Base-by-base conservation (phyloP, 768 basidiomycete genomes). In the Tylopilus subfusipes region DNA sequence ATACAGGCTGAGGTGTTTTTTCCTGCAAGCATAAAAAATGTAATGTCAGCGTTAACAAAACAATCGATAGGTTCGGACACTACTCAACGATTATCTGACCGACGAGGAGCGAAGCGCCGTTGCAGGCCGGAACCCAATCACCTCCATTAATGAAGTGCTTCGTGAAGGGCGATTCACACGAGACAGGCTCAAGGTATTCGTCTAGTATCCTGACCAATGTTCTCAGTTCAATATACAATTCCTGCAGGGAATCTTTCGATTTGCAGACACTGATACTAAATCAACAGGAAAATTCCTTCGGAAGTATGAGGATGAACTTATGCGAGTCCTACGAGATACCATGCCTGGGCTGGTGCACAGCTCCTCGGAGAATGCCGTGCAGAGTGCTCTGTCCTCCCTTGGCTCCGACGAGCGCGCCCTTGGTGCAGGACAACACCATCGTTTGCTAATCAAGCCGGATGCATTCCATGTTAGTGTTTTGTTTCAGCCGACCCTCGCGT, bases 381-480 rank as follows among this genome's bases (percentile, higher is more conserved):
- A 88, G 63, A 73, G 54, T 24, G 79, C 85, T 22, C 61, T 88
- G 24, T 78, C 80, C 22, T 81, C 74, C 50, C 77, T 83, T 31
- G 84, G 82, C 14, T 78, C 80, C 18, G 92, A 93, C 50, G 91
- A 94, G 59, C 85, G 86, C 22, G 71, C 86, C 53, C 77, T 87
- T 7, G 85, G 85, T 13, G 77, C 76, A 5, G 87, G 86, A 42
- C 86, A 91, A 42, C 86, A 87, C 51, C 97, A 98, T 73, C 82
- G 89, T 43, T 76, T 90, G 30, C 79, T 98, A 21, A 86, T 98
- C 52, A 83, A 83, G 44, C 89, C 97, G 2, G 90, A 98, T 65
- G 92, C 93, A 3, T 98, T 98, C 74, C 93, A 96, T 72, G 92
- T 98, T 51, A 89, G 85, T 47, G 83, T 93, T 16, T 77, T 99